Conservation (phyloP, 345 rosid species). For the Ceriops tagal region DNA sequence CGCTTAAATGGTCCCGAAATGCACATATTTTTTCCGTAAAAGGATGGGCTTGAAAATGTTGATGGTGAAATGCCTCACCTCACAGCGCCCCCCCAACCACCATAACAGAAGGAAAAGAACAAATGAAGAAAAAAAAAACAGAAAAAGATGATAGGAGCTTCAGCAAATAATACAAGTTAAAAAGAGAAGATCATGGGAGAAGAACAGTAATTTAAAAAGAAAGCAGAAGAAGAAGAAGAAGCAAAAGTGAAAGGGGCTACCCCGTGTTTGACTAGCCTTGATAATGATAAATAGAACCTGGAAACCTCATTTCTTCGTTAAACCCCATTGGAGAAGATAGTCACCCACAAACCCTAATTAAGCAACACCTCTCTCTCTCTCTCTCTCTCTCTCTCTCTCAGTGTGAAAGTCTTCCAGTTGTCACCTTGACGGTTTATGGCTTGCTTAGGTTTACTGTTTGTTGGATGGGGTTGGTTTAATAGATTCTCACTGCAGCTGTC, state of each 20-base stretch:
- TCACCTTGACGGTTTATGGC: conserved; percentile 1
- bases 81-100: neutral
- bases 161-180: neutral
- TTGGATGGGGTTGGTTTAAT: conserved; percentile 11
- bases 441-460: neutral
- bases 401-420: no score
- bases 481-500: conserved; percentile 22
- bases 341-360: conserved; percentile 19
- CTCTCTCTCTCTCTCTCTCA: no score
- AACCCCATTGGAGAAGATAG: conserved; percentile 6
- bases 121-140: neutral
- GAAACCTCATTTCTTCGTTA: neutral
- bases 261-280: conserved; percentile 13
- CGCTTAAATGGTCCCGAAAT: neutral
- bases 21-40: neutral
- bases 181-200: neutral
- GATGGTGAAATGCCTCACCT: neutral
- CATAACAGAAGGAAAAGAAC: neutral
- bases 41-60: neutral
- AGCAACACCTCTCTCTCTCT: neutral
- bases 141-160: neutral
- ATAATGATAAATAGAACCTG: neutral
- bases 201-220: neutral
- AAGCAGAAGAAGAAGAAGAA: neutral
- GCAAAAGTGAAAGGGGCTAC: neutral